Base-by-base conservation (phyloP, 2,329 filamentous ascomycete genomes). In the Clonostachys solani region DNA sequence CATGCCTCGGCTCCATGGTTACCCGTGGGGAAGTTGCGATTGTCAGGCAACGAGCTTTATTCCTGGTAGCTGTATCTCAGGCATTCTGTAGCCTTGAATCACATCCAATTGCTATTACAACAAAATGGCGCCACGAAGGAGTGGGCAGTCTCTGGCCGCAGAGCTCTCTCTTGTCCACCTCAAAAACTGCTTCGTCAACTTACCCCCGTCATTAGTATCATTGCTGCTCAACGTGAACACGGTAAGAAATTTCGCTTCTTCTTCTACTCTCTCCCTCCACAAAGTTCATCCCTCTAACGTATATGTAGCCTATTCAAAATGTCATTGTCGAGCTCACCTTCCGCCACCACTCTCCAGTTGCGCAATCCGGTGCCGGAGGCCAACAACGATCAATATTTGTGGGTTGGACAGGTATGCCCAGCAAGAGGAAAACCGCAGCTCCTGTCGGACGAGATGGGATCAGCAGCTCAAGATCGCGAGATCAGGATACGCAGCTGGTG, bases 391-490 rank as follows among this genome's bases (percentile, higher is more conserved):
- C 89, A 43, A 77, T 95, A 57, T 99, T 87, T 63, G 77, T 95
- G 50, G 94, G 94, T 64, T 99, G 94, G 94, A 96, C 94, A 12
- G 94, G 94, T 57, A 95, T 99, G 89, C 87, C 91, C 54, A 96
- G 92, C 74, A 95, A 92, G 76, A 83, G 89, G 60, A 87, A 84
- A 64, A 72, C 87, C 55, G 81, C 84, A 12, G 81, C 89, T 1
- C 77, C 92, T 29, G 82, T 94, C 29, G 78, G 81, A 48, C 83
- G 86, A 55, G 87, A 94, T 60, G 87, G 89, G 1, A 78, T 91
- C 56, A 80, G 72, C 54, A 75, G 79, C 18, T 71, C 71, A 34
- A 74, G 83, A 51, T 75, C 68, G 12, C 78, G 84, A 58, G 89
- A 94, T 51, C 87, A 91, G 61, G 91, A 96, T 52, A 68, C 87